phyloP scores from a whole-genome alignment of 1,284 basidiomycete genomes.

The Salmacisia buchloeana region DNA sequence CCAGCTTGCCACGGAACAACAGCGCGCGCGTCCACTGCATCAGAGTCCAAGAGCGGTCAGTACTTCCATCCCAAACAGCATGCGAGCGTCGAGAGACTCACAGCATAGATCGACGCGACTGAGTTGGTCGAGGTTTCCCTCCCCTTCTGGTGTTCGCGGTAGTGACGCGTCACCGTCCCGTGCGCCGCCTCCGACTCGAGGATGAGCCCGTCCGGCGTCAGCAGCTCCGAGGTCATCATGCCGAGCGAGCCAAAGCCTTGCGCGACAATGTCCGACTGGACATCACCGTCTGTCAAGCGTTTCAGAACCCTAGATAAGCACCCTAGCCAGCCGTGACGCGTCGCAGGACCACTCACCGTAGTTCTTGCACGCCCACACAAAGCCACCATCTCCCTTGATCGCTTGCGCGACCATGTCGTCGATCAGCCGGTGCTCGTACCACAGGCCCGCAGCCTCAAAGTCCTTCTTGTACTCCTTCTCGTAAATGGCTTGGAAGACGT shows the following conservation, averaged over 20 bases:
- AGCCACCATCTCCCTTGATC: slow-evolving; percentile 92
- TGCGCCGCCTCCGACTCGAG: slow-evolving; percentile 84
- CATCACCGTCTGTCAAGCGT: slow-evolving; percentile 69
- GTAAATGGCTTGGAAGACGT: slow-evolving; percentile 94
- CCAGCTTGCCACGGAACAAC: slow-evolving; percentile 81
- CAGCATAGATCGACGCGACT: slow-evolving; percentile 92
- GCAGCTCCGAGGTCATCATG: slow-evolving; percentile 96
- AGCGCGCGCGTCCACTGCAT: slow-evolving; percentile 79
- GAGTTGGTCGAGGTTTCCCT: slow-evolving; percentile 90
- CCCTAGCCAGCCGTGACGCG: no score
- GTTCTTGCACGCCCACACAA: slow-evolving; percentile 88
- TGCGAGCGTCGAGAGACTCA: not conserved
- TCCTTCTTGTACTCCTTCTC: slow-evolving; percentile 71
- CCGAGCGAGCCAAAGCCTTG: slow-evolving; percentile 84
- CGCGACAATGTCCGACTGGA: slow-evolving; percentile 54
- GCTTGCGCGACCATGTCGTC: slow-evolving; percentile 74
- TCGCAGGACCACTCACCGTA: slow-evolving; percentile 5
- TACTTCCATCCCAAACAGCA: not conserved
- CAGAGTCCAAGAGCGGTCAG: not conserved
- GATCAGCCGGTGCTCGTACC: slow-evolving; percentile 87
- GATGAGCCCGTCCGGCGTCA: slow-evolving; percentile 88
- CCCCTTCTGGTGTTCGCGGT: slow-evolving; percentile 87
- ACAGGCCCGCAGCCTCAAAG: slow-evolving; percentile 77
- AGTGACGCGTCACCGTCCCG: slow-evolving; percentile 69
- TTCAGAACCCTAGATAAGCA: not conserved